Evolutionary conservation across 108 stramenopile genomes (phyloP).

Genomic region (Nitzschia palea): DNA sequence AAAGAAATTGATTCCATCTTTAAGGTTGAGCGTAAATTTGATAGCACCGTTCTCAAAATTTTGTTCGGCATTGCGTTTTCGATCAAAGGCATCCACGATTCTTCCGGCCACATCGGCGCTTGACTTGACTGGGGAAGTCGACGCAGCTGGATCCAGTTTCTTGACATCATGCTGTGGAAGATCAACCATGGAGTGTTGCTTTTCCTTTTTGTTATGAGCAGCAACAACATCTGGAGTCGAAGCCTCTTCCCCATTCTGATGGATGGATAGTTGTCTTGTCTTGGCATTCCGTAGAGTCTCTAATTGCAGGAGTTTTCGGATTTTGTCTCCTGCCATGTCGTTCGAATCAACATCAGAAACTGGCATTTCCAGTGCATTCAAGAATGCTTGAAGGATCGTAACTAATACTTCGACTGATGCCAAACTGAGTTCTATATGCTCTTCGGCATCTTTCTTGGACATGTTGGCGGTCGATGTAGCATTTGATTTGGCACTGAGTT

Average conservation of each 20-base stretch:
- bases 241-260: not conserved
- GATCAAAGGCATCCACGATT: constrained; percentile 42
- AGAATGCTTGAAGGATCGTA: constrained; percentile 65
- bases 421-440: constrained; percentile 71
- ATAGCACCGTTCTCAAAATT: constrained; percentile 91
- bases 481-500: constrained; percentile 61
- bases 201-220: not conserved
- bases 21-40: constrained; percentile 93
- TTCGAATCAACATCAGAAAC: constrained; percentile 40
- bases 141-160: too few species aligned
- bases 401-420: constrained; percentile 80
- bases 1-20: constrained; percentile 88
- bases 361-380: constrained; percentile 65
- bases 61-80: constrained; percentile 79
- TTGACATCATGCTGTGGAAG: too few species aligned
- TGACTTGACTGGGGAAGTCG: not conserved
- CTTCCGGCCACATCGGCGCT: constrained; percentile 27
- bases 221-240: not conserved
- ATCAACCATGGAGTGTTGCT: not conserved
- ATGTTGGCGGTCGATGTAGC: constrained; percentile 20
- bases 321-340: constrained; percentile 65
- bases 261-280: not conserved
- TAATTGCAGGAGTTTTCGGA: constrained; percentile 45
- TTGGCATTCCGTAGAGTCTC: constrained; percentile 21
- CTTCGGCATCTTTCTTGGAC: constrained; percentile 60